phyloP scores from a whole-genome alignment of 192 early-diverging fungal genomes.

The Entomortierella lignicola region DNA sequence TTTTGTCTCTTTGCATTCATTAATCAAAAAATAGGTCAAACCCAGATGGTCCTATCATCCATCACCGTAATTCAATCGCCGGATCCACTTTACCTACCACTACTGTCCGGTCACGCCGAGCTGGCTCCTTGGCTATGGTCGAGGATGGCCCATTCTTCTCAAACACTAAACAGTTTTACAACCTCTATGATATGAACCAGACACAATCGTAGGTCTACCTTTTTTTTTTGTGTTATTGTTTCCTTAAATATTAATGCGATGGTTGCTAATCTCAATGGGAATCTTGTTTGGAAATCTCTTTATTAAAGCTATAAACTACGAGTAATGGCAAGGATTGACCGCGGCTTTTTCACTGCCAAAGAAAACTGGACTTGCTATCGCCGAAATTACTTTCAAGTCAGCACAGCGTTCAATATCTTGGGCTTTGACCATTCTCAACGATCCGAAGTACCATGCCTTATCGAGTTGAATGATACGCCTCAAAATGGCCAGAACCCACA shows the following conservation, averaged over 20 bases:
- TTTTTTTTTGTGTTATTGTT: background rate
- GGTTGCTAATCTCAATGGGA: constrained; percentile 6
- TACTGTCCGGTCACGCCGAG: constrained; percentile 20
- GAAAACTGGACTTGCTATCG: constrained; percentile 92
- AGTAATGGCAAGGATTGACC: constrained; percentile 81
- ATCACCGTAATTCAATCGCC: constrained; percentile 50
- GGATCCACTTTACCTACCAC: constrained; percentile 29
- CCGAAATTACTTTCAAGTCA: constrained; percentile 93
- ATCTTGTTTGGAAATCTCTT: too few species aligned
- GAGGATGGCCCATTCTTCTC: constrained; percentile 78
- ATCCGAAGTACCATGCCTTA: constrained; percentile 72
- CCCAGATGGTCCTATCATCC: constrained; percentile 25
- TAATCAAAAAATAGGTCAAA: constrained; percentile 1
- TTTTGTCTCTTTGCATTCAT: background rate
- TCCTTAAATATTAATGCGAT: background rate
- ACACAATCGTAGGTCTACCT: constrained; percentile 56
- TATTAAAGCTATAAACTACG: constrained; percentile 62
- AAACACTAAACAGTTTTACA: constrained; percentile 69
- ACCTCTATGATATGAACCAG: constrained; percentile 71
- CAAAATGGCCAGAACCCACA: constrained; percentile 9
- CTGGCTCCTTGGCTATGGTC: constrained; percentile 57
- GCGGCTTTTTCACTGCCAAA: constrained; percentile 87
- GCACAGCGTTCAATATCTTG: constrained; percentile 65
- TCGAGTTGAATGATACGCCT: constrained; percentile 61
- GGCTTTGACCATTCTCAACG: constrained; percentile 56